phyloP scores from a whole-genome alignment of 495 filamentous ascomycete species.

The Parachaetomium inaequale region DNA sequence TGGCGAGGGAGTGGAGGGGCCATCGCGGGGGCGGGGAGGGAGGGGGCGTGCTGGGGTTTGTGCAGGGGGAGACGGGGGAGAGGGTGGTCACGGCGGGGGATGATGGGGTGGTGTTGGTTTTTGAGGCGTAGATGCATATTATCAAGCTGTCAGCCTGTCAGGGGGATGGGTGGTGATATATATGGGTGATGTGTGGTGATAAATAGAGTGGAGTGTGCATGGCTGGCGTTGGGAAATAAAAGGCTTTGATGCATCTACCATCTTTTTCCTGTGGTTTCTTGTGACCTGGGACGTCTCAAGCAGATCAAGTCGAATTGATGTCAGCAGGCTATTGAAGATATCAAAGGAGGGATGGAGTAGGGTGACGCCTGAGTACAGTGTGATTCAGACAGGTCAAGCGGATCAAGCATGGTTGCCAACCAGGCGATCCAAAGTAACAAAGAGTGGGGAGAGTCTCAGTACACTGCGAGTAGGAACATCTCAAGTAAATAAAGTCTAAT shows the following conservation, averaged over 20 bases:
- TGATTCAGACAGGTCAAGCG: too few relatives aligned
- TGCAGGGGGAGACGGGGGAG: slow-evolving; percentile 65
- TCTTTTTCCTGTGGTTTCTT: not conserved
- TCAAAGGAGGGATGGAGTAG: too few relatives aligned
- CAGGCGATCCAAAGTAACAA: too few relatives aligned
- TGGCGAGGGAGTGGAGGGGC: slow-evolving; percentile 76
- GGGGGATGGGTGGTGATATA: not conserved
- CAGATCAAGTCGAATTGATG: not conserved
- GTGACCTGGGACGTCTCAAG: not conserved
- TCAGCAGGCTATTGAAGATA: too few relatives aligned
- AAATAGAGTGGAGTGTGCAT: not conserved
- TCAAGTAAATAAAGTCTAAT: not conserved
- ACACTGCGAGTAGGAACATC: too few relatives aligned
- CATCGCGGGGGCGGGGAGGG: slow-evolving; percentile 75
- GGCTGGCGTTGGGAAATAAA: not conserved
- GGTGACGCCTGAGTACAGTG: too few relatives aligned
- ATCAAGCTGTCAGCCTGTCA: too few relatives aligned
- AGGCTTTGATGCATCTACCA: not conserved
- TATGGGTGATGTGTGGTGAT: not conserved
- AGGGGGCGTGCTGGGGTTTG: slow-evolving; percentile 85
- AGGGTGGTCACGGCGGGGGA: slow-evolving; percentile 84
- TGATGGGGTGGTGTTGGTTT: slow-evolving; percentile 70
- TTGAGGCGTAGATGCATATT: slow-evolving; percentile 59
- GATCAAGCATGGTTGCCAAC: too few relatives aligned
- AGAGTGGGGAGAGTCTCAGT: too few relatives aligned